These are phyloP conservation scores for Maudiozyma humilis DNA, from an alignment of 1,139 yeast genomes.

Conservation along the genomic window DNA sequence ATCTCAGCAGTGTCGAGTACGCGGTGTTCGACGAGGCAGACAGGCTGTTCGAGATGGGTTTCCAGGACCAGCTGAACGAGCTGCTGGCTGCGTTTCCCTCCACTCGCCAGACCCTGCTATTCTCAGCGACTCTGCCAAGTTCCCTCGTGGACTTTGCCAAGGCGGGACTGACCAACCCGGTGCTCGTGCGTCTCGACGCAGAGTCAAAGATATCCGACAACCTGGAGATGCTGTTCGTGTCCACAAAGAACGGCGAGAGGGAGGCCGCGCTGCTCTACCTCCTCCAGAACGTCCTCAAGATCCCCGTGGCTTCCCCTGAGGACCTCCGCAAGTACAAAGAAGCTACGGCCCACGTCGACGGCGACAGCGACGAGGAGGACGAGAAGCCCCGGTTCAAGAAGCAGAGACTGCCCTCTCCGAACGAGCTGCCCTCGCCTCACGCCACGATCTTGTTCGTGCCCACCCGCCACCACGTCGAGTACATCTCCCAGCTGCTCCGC, in stretches of 20 bases:
- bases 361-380: constrained; percentile 31
- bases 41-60: constrained; percentile 93
- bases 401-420: constrained; percentile 65
- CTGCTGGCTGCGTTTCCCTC: constrained; percentile 76
- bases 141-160: constrained; percentile 93
- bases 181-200: constrained; percentile 82
- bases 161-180: constrained; percentile 90
- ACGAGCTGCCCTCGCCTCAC: constrained; percentile 69
- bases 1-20: constrained; percentile 73
- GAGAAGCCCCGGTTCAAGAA: constrained; percentile 39
- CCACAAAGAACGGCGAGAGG: constrained; percentile 75
- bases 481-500: constrained; percentile 58
- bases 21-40: constrained; percentile 98
- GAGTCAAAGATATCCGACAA: constrained; percentile 85
- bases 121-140: constrained; percentile 91
- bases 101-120: constrained; percentile 75
- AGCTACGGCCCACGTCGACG: constrained; percentile 40
- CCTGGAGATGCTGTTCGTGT: constrained; percentile 79
- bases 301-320: constrained; percentile 71
- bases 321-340: constrained; percentile 45
- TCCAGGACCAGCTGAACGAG: constrained; percentile 89
- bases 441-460: constrained; percentile 94
- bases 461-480: constrained; percentile 96
- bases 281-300: constrained; percentile 73
- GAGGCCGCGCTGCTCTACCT: constrained; percentile 77